Evolutionary conservation across 345 rosid species (phyloP).

Genomic region (Acer yangbiense): DNA sequence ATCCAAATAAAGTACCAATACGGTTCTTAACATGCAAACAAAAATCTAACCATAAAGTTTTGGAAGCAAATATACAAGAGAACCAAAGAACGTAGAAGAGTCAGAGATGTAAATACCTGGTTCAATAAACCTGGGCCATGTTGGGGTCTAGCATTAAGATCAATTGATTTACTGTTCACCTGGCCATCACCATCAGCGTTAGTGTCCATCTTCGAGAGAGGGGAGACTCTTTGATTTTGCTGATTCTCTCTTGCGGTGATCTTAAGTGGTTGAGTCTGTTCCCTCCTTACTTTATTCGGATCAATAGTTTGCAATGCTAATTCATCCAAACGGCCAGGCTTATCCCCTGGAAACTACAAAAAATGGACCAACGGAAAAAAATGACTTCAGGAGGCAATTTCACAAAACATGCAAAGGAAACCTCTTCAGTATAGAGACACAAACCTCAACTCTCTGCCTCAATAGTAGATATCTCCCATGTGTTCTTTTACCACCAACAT

Average conservation of each 20-base stretch:
- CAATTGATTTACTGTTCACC: conserved; percentile 58
- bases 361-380: conserved; percentile 15
- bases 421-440: conserved; percentile 25
- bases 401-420: not conserved
- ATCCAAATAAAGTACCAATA: not conserved
- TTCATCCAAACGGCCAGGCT: conserved; percentile 50
- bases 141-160: conserved; percentile 71
- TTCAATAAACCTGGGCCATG: conserved; percentile 54
- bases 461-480: conserved; percentile 73
- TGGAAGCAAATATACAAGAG: not conserved
- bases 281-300: conserved; percentile 40
- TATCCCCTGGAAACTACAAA: conserved; percentile 80
- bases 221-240: conserved; percentile 49
- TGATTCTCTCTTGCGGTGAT: conserved; percentile 37
- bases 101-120: conserved; percentile 37
- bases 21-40: conserved; percentile 12
- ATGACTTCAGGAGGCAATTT: conserved; percentile 16
- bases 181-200: conserved; percentile 46
- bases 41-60: not conserved
- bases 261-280: conserved; percentile 37
- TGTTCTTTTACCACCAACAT: conserved; percentile 90
- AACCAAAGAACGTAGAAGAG: not conserved
- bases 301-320: conserved; percentile 33
- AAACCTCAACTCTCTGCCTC: conserved; percentile 84
- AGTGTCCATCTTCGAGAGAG: conserved; percentile 32